These are phyloP conservation scores for Setaria italica DNA, from an alignment of 202 grass and related monocot genomes.

Conservation along the genomic window DNA sequence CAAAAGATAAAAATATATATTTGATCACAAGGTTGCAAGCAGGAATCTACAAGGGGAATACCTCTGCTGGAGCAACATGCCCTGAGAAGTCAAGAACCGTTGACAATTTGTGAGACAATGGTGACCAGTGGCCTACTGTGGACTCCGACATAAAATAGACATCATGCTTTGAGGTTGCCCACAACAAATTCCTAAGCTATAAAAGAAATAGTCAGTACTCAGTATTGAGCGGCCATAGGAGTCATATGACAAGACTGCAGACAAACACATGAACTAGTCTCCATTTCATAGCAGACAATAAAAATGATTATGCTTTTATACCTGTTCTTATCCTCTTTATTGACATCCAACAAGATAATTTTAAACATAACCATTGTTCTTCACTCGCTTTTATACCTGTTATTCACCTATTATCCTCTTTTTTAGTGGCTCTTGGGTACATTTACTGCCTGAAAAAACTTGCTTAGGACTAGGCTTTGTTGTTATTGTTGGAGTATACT, in stretches of 20 bases:
- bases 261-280: constrained; percentile 9
- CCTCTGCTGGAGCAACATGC: constrained; percentile 79
- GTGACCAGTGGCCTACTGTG: constrained; percentile 84
- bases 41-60: constrained; percentile 46
- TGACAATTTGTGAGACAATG: constrained; percentile 58
- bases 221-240: constrained; percentile 29
- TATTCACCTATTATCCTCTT: background rate
- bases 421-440: background rate
- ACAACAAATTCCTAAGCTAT: constrained; percentile 93
- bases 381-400: background rate
- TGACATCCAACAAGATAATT: background rate
- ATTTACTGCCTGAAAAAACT: background rate
- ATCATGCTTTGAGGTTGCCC: constrained; percentile 97
- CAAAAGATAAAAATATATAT: constrained; percentile 20
- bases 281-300: background rate
- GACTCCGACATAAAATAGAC: constrained; percentile 91
- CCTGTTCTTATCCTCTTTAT: background rate
- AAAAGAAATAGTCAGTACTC: constrained; percentile 44
- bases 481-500: constrained; percentile 2
- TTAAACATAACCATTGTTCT: background rate
- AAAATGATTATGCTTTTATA: constrained; percentile 18
- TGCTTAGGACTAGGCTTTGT: background rate
- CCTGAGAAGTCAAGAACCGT: constrained; percentile 86
- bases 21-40: constrained; percentile 16
- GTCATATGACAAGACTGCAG: constrained; percentile 31